These are phyloP conservation scores for Excoecaria agallocha DNA, from an alignment of 345 rosid genomes.

Conservation along the genomic window DNA sequence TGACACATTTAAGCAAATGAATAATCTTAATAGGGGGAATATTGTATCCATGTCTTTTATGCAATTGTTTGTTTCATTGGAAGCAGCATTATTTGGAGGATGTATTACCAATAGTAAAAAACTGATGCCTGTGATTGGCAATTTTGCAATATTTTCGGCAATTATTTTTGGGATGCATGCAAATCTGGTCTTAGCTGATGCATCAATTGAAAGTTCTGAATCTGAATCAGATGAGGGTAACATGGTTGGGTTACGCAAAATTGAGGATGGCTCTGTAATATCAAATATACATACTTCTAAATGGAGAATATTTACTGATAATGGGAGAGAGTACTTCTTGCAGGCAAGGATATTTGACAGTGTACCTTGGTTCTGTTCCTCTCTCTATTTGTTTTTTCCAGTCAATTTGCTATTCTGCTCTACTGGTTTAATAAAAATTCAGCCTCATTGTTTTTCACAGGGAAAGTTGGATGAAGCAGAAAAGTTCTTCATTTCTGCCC, in stretches of 20 bases:
- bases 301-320: conserved; percentile 96
- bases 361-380: background rate
- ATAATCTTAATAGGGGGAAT: background rate
- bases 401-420: conserved; percentile 13
- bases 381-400: background rate
- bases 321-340: conserved; percentile 70
- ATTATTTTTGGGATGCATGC: conserved; percentile 41
- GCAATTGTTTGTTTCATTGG: background rate
- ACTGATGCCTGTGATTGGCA: conserved; percentile 12
- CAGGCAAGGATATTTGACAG: conserved; percentile 46
- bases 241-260: conserved; percentile 42
- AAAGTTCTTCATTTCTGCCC: conserved; percentile 68
- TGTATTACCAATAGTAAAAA: background rate
- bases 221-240: conserved; percentile 36
- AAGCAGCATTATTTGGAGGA: background rate
- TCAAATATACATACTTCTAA: conserved; percentile 87
- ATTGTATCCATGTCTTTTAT: background rate
- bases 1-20: background rate
- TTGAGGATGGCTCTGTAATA: conserved; percentile 73
- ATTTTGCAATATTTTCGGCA: conserved; percentile 34
- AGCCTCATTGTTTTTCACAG: conserved; percentile 28
- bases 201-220: conserved; percentile 29
- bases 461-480: conserved; percentile 81
- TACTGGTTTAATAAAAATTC: conserved; percentile 2
- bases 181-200: conserved; percentile 47